A percentile compares a stretch with the other conserved stretches of the same genome.
Evolutionary conservation across 495 filamentous ascomycete genomes (phyloP).

Genomic region (Staphylotrichum longicolle): DNA sequence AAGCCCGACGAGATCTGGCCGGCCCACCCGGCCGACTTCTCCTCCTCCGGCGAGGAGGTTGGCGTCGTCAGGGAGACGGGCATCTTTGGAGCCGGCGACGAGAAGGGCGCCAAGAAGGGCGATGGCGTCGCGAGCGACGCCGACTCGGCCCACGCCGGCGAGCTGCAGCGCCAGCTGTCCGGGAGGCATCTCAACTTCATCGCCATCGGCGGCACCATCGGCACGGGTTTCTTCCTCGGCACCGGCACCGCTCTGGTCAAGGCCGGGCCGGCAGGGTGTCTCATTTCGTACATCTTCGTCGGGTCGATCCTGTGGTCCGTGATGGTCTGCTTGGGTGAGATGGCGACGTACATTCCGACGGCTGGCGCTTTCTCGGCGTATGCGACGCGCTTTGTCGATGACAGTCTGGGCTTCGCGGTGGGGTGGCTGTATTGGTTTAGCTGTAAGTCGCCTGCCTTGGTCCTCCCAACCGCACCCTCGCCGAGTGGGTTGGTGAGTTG

Average conservation of each 20-base stretch:
- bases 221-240: constrained; percentile 73
- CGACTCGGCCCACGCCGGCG: constrained; percentile 23
- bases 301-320: constrained; percentile 62
- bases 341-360: constrained; percentile 72
- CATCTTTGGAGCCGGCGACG: constrained; percentile 9
- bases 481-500: not conserved
- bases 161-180: constrained; percentile 30
- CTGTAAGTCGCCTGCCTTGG: constrained; percentile 25
- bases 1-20: constrained; percentile 9
- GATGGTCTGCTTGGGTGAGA: constrained; percentile 61
- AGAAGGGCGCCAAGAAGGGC: constrained; percentile 5
- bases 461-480: no score
- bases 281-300: constrained; percentile 70
- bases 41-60: constrained; percentile 13
- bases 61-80: not conserved
- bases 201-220: constrained; percentile 69
- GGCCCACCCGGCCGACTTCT: constrained; percentile 10
- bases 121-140: constrained; percentile 11
- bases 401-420: constrained; percentile 73
- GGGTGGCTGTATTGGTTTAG: constrained; percentile 63
- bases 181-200: constrained; percentile 62
- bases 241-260: constrained; percentile 61
- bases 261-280: constrained; percentile 62
- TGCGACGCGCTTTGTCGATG: constrained; percentile 68
- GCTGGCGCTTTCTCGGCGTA: constrained; percentile 75